These are phyloP conservation scores for Kuraishia molischiana DNA, from an alignment of 805 yeast genomes.

Conservation along the genomic window DNA sequence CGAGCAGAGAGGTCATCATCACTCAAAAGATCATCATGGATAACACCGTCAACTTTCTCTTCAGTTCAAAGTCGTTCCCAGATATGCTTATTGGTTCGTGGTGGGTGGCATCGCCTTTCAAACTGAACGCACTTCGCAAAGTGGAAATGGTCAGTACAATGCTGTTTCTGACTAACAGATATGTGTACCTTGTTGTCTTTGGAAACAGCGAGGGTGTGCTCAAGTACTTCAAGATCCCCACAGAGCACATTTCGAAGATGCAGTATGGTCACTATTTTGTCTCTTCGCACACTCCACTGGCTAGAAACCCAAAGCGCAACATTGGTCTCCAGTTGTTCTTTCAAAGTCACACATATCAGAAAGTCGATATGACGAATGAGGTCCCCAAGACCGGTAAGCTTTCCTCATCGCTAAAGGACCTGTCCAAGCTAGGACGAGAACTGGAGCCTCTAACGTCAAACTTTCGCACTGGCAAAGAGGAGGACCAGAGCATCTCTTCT, in stretches of 20 bases:
- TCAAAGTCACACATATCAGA: not conserved
- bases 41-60: conserved; percentile 8
- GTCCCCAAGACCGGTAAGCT: too few relatives aligned
- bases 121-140: conserved; percentile 6
- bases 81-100: conserved; percentile 21
- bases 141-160: conserved; percentile 12
- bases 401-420: too few relatives aligned
- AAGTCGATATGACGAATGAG: conserved; percentile 3
- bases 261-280: conserved; percentile 19
- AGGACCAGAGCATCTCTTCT: not conserved
- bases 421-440: too few relatives aligned
- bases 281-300: conserved; percentile 9
- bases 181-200: conserved; percentile 15
- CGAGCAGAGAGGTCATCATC: conserved; percentile 9
- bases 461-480: not conserved
- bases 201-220: conserved; percentile 10
- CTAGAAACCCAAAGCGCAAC: conserved; percentile 20
- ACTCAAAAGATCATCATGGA: conserved; percentile 8
- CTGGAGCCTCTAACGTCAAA: too few relatives aligned
- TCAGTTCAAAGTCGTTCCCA: conserved; percentile 7
- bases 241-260: conserved; percentile 11
- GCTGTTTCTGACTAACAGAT: conserved; percentile 14
- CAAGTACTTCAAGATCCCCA: conserved; percentile 9
- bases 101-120: conserved; percentile 18
- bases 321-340: conserved; percentile 17